phyloP scores from a whole-genome alignment of 2,329 filamentous ascomycete species.

The Thielaviopsis punctulata region DNA sequence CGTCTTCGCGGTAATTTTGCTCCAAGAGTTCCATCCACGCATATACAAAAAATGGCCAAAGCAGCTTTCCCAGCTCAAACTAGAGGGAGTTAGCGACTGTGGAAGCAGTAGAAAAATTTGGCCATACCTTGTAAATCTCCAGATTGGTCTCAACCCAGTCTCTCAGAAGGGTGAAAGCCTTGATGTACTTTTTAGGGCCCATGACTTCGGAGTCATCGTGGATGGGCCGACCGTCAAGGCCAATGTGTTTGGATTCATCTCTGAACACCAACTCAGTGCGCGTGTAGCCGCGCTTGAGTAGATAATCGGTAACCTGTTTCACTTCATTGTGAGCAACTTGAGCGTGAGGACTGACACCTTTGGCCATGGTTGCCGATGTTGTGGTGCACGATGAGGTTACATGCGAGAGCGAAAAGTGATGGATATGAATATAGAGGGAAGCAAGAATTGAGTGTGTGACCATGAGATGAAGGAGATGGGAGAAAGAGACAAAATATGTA shows the following conservation, averaged over 20 bases:
- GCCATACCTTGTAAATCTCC: constrained; percentile 82
- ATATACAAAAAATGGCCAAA: constrained; percentile 93
- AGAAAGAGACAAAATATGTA: too few relatives aligned
- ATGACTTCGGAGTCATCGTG: constrained; percentile 44
- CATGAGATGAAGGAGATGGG: too few relatives aligned
- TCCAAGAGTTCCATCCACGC: constrained; percentile 68
- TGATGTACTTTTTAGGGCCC: constrained; percentile 55
- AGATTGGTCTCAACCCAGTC: constrained; percentile 83
- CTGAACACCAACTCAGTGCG: constrained; percentile 84
- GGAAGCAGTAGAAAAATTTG: not conserved
- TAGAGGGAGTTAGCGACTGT: constrained; percentile 19
- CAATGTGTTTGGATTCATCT: constrained; percentile 71
- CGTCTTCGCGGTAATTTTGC: constrained; percentile 54
- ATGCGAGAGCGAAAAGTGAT: too few relatives aligned
- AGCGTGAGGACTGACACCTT: not conserved
- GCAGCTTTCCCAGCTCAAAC: constrained; percentile 71
- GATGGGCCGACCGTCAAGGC: constrained; percentile 63
- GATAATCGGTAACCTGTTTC: constrained; percentile 66
- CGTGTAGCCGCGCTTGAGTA: constrained; percentile 88
- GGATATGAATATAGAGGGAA: too few relatives aligned
- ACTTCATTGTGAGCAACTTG: not conserved
- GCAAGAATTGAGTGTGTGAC: too few relatives aligned
- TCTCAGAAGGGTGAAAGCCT: constrained; percentile 55
- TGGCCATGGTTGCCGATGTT: not conserved
- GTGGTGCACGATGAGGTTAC: not conserved